Conservation (phyloP, 108 stramenopile genomes). For the Fragilariopsis cylindrus region DNA sequence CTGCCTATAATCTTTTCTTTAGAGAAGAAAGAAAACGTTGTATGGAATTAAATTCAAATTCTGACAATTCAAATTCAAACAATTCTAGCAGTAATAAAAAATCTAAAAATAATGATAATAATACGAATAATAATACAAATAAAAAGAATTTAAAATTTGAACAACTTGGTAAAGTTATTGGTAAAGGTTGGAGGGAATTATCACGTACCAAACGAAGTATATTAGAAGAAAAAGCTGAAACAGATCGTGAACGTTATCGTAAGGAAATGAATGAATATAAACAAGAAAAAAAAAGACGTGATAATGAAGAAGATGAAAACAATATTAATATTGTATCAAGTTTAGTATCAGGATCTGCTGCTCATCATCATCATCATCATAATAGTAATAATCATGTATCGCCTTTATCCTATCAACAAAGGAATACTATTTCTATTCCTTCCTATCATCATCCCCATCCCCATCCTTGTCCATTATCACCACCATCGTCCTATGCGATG, state of each 20-base stretch:
- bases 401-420: no score
- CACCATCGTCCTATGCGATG: no score
- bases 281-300: background rate
- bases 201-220: background rate
- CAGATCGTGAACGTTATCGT: background rate
- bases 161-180: background rate
- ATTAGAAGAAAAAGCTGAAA: background rate
- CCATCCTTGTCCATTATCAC: no score
- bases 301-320: background rate
- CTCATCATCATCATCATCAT: no score
- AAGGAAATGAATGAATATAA: constrained; percentile 1
- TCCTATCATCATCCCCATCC: no score
- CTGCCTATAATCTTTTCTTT: constrained; percentile 29
- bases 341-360: no score
- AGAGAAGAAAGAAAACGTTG: constrained; percentile 21
- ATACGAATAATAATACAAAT: background rate
- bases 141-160: background rate
- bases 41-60: background rate
- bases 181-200: constrained; percentile 3
- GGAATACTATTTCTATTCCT: no score
- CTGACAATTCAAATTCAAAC: no score
- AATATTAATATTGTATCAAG: background rate
- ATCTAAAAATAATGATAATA: background rate
- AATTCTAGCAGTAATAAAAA: background rate
- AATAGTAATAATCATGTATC: no score